Base-by-base conservation (phyloP, 1,139 yeast species). In the Fermentozyma sake region DNA sequence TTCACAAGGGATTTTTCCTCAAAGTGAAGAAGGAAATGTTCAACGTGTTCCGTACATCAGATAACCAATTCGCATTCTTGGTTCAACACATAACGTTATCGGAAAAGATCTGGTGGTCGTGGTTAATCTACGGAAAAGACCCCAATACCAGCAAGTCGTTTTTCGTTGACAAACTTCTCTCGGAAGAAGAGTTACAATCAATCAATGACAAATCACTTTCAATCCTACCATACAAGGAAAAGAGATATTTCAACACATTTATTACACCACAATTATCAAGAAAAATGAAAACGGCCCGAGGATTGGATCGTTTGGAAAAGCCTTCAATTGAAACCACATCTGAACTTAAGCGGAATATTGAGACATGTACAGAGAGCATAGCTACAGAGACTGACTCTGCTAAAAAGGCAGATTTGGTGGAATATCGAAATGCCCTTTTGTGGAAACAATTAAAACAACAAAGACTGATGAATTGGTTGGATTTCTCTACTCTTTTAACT, bases 231-330 rank as follows among this genome's bases (percentile, higher is more conserved):
- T 49, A 42, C 29, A 63, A 60, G 27, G 54, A 43, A 14, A 58
- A 56, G 36, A 46, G 56, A 26, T 66, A 65, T 35, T 67, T 67
- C 50, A 65, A 67, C 33, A 47, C 55, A 1, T 66, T 57, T 36
- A 68, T 58, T 6, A 66, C 73, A 1, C 72, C 72, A 4, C 71
- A 63, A 36, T 49, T 67, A 16, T 55, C 71, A 0, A 46, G 70
- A 20, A 57, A 56, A 32, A 66, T 67, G 72, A 59, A 51, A 32
- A 51, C 50, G 0, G 30, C 28, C n/a, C 50, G 58, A 4, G 71
- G 70, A 0, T 37, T 66, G 13, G 48, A 38, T 1, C 42, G 41
- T 14, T 37, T 60, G 17, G 33, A 33, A 17, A 22, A 22, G 10
- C 19, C 26, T 4, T 18, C 19, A 2, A 16, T 12, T 5, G 22